Conservation (phyloP, 805 yeast genomes). For the Candida ortonii region DNA sequence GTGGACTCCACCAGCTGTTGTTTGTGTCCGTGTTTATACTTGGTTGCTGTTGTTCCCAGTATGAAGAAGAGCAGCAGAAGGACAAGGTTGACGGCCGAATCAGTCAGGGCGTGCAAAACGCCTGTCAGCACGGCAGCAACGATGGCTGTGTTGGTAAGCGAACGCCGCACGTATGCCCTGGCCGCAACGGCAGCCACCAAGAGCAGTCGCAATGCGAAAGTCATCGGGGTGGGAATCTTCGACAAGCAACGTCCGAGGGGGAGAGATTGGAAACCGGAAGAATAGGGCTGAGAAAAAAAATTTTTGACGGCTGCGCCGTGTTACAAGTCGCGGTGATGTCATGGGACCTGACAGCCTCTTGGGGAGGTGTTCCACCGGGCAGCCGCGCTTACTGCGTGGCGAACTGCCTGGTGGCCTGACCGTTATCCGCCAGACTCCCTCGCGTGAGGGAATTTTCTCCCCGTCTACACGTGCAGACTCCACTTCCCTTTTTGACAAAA, state of each 20-base stretch:
- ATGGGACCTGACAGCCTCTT: no score
- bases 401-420: no score
- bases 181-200: constrained; percentile 2
- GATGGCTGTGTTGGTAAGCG: constrained; percentile 10
- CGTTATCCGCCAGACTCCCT: no score
- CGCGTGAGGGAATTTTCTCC: no score
- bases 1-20: constrained; percentile 1
- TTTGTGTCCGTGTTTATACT: constrained; percentile 10
- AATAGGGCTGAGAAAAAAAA: background rate
- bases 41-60: constrained; percentile 10
- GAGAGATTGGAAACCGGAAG: no score
- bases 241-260: no score
- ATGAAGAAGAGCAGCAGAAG: constrained; percentile 9
- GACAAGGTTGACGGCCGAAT: constrained; percentile 5
- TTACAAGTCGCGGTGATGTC: no score
- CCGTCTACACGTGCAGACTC: no score
- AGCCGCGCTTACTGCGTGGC: no score
- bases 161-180: constrained; percentile 6
- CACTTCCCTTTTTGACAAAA: no score
- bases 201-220: background rate
- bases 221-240: background rate
- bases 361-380: no score
- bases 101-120: constrained; percentile 7
- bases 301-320: no score
- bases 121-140: constrained; percentile 13